Conservation (phyloP, 345 rosid species). For the Populus simonii region DNA sequence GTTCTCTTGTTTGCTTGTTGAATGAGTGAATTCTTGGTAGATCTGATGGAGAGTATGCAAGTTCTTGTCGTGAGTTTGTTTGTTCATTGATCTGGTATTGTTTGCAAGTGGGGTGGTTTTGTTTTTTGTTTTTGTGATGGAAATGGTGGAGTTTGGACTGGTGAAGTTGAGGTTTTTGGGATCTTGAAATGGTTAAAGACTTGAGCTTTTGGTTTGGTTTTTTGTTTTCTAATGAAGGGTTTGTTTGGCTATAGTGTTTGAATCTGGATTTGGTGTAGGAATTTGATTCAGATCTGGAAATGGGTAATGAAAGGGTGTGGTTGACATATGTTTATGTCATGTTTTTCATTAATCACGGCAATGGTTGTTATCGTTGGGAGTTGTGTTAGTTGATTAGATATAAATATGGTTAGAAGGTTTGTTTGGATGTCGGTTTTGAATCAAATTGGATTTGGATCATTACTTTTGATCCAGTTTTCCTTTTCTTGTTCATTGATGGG, state of each 20-base stretch:
- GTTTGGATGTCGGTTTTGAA: not conserved
- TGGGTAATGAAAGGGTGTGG: not conserved
- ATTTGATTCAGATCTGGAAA: constrained; percentile 12
- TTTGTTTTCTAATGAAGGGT: not conserved
- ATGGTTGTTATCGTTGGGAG: not conserved
- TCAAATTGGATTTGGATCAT: not conserved
- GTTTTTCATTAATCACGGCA: not conserved
- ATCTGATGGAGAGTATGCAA: not conserved
- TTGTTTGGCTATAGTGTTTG: not conserved
- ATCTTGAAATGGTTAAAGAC: not conserved
- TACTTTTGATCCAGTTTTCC: not conserved
- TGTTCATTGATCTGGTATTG: not conserved
- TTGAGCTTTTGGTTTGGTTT: not conserved
- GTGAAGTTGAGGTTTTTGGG: not conserved
- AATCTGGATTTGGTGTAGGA: not conserved
- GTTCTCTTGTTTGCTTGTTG: not conserved
- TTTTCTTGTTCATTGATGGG: not conserved
- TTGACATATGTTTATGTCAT: not conserved
- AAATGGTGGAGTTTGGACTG: not conserved
- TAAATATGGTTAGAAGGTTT: not conserved
- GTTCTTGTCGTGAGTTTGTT: not conserved
- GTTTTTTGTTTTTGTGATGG: not conserved
- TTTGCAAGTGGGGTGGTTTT: not conserved
- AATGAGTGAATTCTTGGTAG: not conserved
- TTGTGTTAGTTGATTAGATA: not conserved